Percentiles rank a stretch among this genome's conserved stretches.
Evolutionary conservation across 306 rosid genomes (phyloP).

Genomic region (Prinsepia uniflora): DNA sequence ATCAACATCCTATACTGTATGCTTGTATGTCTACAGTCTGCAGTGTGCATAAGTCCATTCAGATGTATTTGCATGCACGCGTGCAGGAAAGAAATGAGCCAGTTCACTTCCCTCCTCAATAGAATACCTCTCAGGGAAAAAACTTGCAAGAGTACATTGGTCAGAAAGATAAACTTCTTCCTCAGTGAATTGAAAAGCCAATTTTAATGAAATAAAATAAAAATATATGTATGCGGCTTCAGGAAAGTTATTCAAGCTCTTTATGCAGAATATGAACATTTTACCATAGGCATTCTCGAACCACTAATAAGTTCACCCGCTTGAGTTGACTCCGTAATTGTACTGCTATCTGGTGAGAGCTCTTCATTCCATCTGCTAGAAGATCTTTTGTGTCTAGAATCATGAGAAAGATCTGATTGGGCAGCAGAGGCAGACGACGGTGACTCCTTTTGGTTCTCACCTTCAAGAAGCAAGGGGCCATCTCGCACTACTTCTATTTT

Average conservation of each 20-base stretch:
- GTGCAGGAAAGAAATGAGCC: not conserved
- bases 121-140: not conserved
- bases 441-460: constrained; percentile 66
- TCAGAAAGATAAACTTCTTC: constrained; percentile 1
- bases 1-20: not conserved
- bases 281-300: constrained; percentile 46
- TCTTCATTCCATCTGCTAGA: constrained; percentile 86
- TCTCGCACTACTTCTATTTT: constrained; percentile 52
- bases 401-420: constrained; percentile 51
- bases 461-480: constrained; percentile 51
- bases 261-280: constrained; percentile 16
- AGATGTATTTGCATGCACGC: not conserved
- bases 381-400: constrained; percentile 70
- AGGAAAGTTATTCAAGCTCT: not conserved
- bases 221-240: not conserved
- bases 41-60: not conserved
- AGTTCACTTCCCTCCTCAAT: not conserved
- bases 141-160: not conserved
- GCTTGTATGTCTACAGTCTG: not conserved
- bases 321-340: constrained; percentile 74
- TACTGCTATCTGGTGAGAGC: constrained; percentile 66
- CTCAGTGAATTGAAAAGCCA: not conserved
- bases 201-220: not conserved
- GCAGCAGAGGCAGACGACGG: constrained; percentile 29
- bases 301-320: constrained; percentile 80